phyloP scores from a whole-genome alignment of 139 green algal genomes.

The Chlorella sp. region DNA sequence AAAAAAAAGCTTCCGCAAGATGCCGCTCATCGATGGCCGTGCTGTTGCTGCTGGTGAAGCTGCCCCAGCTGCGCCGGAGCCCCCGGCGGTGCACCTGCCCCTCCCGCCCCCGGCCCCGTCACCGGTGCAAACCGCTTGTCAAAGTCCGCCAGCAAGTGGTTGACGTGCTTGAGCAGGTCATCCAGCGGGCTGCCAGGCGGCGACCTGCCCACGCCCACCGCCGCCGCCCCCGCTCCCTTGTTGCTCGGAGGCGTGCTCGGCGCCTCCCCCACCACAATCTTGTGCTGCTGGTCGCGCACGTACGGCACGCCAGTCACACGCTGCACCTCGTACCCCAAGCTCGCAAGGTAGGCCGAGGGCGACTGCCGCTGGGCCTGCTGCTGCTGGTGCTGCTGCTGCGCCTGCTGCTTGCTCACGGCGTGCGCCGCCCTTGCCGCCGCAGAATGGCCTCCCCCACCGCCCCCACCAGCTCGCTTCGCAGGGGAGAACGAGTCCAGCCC shows the following conservation, averaged over 20 bases:
- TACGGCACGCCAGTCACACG: background rate
- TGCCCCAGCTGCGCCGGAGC: no score
- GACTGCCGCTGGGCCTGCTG: no score
- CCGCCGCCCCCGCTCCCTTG: background rate
- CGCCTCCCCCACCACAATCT: background rate
- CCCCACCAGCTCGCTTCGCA: background rate
- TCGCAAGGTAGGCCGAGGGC: background rate
- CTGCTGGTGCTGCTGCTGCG: background rate
- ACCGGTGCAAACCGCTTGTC: constrained; percentile 15
- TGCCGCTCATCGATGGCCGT: no score
- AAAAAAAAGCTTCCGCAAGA: no score
- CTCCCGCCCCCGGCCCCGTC: no score
- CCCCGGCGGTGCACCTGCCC: no score
- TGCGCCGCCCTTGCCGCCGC: background rate
- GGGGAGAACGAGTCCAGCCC: background rate
- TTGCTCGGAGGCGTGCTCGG: no score
- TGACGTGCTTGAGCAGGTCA: constrained; percentile 24
- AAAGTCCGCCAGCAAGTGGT: constrained; percentile 21
- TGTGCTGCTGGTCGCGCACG: background rate
- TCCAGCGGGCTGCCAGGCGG: constrained; percentile 13
- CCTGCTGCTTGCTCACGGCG: background rate
- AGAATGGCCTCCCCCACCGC: no score
- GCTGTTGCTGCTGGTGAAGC: no score
- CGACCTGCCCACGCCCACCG: background rate
- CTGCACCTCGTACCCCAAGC: background rate